Conservation (phyloP, 2,329 filamentous ascomycete species). For the Zalaria sp. region DNA sequence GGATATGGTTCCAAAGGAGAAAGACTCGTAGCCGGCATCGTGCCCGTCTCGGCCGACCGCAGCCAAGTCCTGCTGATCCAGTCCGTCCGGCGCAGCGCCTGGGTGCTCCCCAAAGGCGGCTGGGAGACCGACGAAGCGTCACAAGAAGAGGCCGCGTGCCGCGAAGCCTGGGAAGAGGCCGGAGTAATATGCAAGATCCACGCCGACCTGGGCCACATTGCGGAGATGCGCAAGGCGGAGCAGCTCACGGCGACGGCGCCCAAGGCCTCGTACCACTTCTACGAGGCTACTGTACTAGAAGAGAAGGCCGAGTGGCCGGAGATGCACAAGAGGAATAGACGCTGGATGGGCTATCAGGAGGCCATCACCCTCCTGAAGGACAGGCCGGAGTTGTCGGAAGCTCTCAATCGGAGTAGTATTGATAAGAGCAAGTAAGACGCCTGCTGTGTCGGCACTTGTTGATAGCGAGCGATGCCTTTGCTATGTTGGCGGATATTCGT, state of each 20-base stretch:
- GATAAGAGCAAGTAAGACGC: conserved; percentile 7
- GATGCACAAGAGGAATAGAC: conserved; percentile 74
- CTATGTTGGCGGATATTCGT: too few relatives aligned
- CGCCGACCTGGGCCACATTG: conserved; percentile 73
- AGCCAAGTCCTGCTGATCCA: conserved; percentile 85
- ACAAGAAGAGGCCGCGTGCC: conserved; percentile 64
- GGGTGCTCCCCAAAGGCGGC: conserved; percentile 94
- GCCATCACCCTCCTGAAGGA: conserved; percentile 64
- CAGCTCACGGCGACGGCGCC: conserved; percentile 43
- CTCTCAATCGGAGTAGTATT: conserved; percentile 55
- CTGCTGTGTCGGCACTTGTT: too few relatives aligned
- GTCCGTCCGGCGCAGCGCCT: conserved; percentile 77
- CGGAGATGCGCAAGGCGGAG: conserved; percentile 54
- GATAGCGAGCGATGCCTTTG: too few relatives aligned
- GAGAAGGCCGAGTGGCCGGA: conserved; percentile 89
- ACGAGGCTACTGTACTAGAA: conserved; percentile 73
- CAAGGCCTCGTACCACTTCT: conserved; percentile 68
- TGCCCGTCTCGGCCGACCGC: conserved; percentile 76
- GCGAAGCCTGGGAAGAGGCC: conserved; percentile 97
- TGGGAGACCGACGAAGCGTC: conserved; percentile 94
- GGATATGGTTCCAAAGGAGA: conserved; percentile 89
- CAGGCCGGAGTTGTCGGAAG: conserved; percentile 78
- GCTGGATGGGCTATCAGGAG: conserved; percentile 78
- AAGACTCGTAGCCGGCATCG: conserved; percentile 86
- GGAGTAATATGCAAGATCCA: conserved; percentile 77